Conservation (phyloP, 2,329 filamentous ascomycete genomes). For the Ramularia endophylla region DNA sequence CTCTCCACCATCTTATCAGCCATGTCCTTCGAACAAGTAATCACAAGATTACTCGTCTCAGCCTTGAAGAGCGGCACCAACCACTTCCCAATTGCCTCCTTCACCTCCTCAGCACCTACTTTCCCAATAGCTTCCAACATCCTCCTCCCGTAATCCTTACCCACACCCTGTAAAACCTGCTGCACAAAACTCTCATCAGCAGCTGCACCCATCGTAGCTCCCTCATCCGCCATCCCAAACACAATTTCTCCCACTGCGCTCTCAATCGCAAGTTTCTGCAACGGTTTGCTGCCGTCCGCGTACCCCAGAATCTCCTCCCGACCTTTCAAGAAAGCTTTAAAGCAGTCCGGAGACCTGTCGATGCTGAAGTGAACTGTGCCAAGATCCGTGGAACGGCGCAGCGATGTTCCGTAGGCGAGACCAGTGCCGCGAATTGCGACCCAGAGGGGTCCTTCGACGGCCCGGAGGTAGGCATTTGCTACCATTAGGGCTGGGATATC, state of each 20-base stretch:
- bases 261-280: conserved; percentile 79
- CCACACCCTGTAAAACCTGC: conserved; percentile 69
- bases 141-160: conserved; percentile 69
- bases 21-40: conserved; percentile 83
- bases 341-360: conserved; percentile 83
- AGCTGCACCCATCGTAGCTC: conserved; percentile 75
- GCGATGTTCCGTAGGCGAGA: conserved; percentile 82
- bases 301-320: conserved; percentile 69
- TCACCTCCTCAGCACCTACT: conserved; percentile 72
- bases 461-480: conserved; percentile 83
- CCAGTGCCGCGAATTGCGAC: conserved; percentile 87
- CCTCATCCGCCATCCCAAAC: conserved; percentile 77
- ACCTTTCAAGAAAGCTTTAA: conserved; percentile 75
- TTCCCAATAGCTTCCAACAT: conserved; percentile 71
- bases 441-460: conserved; percentile 92
- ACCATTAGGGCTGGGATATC: conserved; percentile 79
- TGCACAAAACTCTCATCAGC: conserved; percentile 78
- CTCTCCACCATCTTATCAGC: conserved; percentile 72
- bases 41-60: conserved; percentile 72
- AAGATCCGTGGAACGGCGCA: conserved; percentile 69
- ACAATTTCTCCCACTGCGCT: conserved; percentile 89
- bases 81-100: conserved; percentile 64
- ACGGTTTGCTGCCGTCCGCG: conserved; percentile 61
- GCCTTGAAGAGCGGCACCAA: conserved; percentile 76
- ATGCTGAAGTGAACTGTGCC: conserved; percentile 79